phyloP scores from a whole-genome alignment of 2,329 filamentous ascomycete species.

The Ophiocordyceps camponoti-rufipedis region DNA sequence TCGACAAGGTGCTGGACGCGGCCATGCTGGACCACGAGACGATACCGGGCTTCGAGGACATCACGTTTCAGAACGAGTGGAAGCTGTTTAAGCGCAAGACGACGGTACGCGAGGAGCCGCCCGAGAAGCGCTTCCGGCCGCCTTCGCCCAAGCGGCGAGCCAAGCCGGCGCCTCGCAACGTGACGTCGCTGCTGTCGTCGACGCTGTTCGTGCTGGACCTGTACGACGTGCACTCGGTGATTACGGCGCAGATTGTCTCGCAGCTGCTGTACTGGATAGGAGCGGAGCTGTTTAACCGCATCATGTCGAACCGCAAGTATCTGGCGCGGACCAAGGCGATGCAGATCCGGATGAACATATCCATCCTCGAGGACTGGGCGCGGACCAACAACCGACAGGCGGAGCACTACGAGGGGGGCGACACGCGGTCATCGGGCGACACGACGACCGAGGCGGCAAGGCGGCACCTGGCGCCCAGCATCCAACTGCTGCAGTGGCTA shows the following conservation, averaged over 20 bases:
- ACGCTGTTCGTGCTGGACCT: constrained; percentile 93
- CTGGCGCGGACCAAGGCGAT: constrained; percentile 93
- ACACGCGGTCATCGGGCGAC: constrained; percentile 70
- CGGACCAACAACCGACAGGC: constrained; percentile 82
- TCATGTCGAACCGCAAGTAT: constrained; percentile 93
- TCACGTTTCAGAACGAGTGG: constrained; percentile 97
- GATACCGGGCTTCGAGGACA: constrained; percentile 91
- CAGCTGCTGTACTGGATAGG: constrained; percentile 94
- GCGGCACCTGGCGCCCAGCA: constrained; percentile 71
- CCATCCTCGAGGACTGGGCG: constrained; percentile 89
- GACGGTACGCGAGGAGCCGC: constrained; percentile 75
- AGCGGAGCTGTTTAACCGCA: constrained; percentile 89
- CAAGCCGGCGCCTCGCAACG: constrained; percentile 82
- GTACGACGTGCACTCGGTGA: constrained; percentile 98
- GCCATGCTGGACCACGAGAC: constrained; percentile 97
- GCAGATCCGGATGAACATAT: constrained; percentile 99
- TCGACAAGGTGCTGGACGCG: constrained; percentile 86
- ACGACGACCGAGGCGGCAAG: constrained; percentile 70
- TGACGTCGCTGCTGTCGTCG: constrained; percentile 86
- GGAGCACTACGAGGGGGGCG: constrained; percentile 88
- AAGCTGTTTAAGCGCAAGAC: constrained; percentile 87
- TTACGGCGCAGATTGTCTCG: constrained; percentile 76
- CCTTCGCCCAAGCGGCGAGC: constrained; percentile 86
- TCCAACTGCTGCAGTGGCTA: constrained; percentile 91
- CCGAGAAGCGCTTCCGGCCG: constrained; percentile 78